phyloP scores from a whole-genome alignment of 129 eudicot genomes.

The Lonicera japonica region DNA sequence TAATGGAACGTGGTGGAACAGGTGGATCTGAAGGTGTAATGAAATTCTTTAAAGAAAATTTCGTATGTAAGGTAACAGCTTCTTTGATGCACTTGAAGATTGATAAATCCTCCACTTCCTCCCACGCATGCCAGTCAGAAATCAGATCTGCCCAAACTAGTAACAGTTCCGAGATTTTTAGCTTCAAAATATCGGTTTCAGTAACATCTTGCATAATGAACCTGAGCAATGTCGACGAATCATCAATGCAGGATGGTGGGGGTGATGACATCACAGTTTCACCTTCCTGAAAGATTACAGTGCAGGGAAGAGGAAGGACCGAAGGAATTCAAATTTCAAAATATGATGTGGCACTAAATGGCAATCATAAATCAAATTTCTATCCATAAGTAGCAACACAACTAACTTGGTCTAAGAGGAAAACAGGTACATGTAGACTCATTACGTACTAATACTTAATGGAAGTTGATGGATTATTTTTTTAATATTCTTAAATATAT shows the following conservation, averaged over 20 bases:
- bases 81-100: slow-evolving; percentile 59
- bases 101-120: slow-evolving; percentile 63
- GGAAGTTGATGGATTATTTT: no score
- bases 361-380: neutral
- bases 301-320: no score
- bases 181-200: slow-evolving; percentile 30
- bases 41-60: slow-evolving; percentile 31
- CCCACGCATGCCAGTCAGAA: slow-evolving; percentile 63
- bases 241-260: slow-evolving; percentile 50
- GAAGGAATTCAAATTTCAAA: neutral
- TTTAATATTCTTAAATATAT: no score
- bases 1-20: slow-evolving; percentile 33
- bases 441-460: neutral
- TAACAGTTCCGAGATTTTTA: slow-evolving; percentile 40
- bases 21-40: slow-evolving; percentile 33
- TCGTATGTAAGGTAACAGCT: slow-evolving; percentile 41
- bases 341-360: slow-evolving; percentile 3
- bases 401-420: no score
- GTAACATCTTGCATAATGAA: slow-evolving; percentile 43
- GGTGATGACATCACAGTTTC: slow-evolving; percentile 21
- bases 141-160: slow-evolving; percentile 53
- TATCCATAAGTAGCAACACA: neutral
- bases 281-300: slow-evolving; percentile 31
- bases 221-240: slow-evolving; percentile 55
- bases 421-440: neutral